Base-by-base conservation (phyloP, 345 rosid species). In the Citrus unshiu region DNA sequence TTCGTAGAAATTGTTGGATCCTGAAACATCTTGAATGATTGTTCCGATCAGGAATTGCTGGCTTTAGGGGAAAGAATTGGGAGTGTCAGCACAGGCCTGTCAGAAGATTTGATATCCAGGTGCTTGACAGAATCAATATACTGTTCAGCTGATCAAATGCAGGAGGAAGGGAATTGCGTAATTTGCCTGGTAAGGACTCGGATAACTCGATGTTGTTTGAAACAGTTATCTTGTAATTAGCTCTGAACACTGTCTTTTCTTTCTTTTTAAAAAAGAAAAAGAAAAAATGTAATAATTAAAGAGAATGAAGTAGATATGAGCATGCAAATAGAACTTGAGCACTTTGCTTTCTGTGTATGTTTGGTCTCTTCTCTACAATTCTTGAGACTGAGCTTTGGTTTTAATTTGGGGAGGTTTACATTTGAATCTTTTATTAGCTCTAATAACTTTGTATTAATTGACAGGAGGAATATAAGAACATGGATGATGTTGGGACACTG, bases 41-140 rank as follows among this genome's bases (percentile, higher is more conserved):
- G 82, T 63, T 35, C 25, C 57, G 76, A 57, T 34, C 92, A 95
- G 98, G 98, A 95, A 63, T 83, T 95, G 68, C 91, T 95, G 81
- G 98, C 91, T 57, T 81, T 95, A 35, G 98, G 94, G 30, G 98
- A 93, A 84, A 93, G 97, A 81, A 95, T 95, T 43, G 98, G 98
- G 61, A 88, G 74, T 72, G 98, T 93, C 40, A 93, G 81, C 80
- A 95, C 98, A 5, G 98, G 98, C 59, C 81, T 95, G 85, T 85
- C 97, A 3, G 93, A 85, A 77, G 90, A 83, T 57, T 73, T 72
- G 58, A 80, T 93, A 83, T 79, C 91, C 9, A 88, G 87, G 75
- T 86, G 94, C 78, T 77, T 95, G 89, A 83, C 79, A 21, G 91
- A 83, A 79, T 82, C 89, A 13, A 51, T 75, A 27, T 84, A 84